Percentiles rank a stretch among this genome's conserved stretches.
Evolutionary conservation across 257 asterid genomes (phyloP).

Genomic region (Nicotiana paniculata): DNA sequence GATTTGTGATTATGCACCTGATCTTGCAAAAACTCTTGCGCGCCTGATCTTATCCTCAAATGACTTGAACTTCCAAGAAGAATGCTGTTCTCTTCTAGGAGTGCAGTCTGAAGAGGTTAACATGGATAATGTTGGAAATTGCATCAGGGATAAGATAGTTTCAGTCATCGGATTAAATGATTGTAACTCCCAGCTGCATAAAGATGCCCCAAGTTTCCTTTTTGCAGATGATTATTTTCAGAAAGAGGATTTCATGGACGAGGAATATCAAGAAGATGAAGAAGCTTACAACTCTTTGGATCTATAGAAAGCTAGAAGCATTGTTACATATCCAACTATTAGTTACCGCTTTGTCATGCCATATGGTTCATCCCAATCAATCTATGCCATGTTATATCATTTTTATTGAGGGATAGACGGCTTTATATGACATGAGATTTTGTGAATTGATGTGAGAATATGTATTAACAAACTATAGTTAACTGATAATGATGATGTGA

Average conservation of each 20-base stretch:
- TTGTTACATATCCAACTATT: background rate
- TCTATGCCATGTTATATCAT: background rate
- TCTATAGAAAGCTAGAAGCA: constrained; percentile 10
- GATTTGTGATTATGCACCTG: constrained; percentile 79
- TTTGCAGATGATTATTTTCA: constrained; percentile 28
- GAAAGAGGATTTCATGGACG: constrained; percentile 24
- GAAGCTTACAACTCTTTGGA: constrained; percentile 27
- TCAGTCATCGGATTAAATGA: constrained; percentile 49
- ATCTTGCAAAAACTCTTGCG: constrained; percentile 74
- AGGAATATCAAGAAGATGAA: constrained; percentile 42
- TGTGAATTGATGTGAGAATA: too few species aligned
- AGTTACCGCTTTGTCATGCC: background rate
- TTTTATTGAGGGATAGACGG: background rate
- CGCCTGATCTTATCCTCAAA: constrained; percentile 62
- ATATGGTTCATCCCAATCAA: background rate
- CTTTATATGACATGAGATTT: too few species aligned
- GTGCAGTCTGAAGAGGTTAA: constrained; percentile 33
- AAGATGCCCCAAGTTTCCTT: constrained; percentile 50
- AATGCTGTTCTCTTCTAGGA: constrained; percentile 70
- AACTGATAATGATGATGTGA: too few species aligned
- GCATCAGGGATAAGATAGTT: constrained; percentile 59
- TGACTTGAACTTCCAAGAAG: constrained; percentile 57
- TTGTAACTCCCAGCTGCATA: constrained; percentile 27
- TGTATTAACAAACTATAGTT: too few species aligned
- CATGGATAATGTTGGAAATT: constrained; percentile 33